Conservation (phyloP, 2,329 filamentous ascomycete species). For the Zarea fungicola region DNA sequence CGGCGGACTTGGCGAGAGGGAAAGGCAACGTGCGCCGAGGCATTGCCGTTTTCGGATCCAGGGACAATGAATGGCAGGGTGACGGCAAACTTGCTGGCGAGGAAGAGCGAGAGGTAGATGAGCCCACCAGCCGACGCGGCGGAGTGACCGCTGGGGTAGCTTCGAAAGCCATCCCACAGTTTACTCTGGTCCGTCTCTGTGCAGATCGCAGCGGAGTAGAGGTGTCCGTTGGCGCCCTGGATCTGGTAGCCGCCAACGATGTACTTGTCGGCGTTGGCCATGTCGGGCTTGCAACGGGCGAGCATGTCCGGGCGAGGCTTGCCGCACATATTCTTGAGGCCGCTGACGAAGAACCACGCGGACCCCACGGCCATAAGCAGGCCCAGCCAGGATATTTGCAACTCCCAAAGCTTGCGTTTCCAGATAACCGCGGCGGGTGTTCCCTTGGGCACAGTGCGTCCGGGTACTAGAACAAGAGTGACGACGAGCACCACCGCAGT, state of each 20-base stretch:
- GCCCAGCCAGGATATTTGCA: slow-evolving; percentile 80
- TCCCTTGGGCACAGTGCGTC: slow-evolving; percentile 57
- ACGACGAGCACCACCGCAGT: slow-evolving; percentile 63
- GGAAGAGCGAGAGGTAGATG: slow-evolving; percentile 79
- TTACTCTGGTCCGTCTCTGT: slow-evolving; percentile 52
- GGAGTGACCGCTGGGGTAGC: slow-evolving; percentile 54
- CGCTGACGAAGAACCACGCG: slow-evolving; percentile 76
- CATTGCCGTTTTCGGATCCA: slow-evolving; percentile 39
- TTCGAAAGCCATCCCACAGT: slow-evolving; percentile 78
- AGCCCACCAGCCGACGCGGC: slow-evolving; percentile 74
- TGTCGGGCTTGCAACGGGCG: slow-evolving; percentile 70
- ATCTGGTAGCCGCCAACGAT: slow-evolving; percentile 56
- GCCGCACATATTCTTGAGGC: slow-evolving; percentile 73
- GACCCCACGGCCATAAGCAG: slow-evolving; percentile 66
- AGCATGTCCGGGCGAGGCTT: slow-evolving; percentile 78
- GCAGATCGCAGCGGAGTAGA: slow-evolving; percentile 78
- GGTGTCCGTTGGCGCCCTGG: slow-evolving; percentile 51
- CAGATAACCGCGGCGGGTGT: slow-evolving; percentile 63
- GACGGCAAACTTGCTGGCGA: slow-evolving; percentile 76
- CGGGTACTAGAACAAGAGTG: slow-evolving; percentile 66
- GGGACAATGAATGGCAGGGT: slow-evolving; percentile 63
- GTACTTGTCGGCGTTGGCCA: slow-evolving; percentile 54
- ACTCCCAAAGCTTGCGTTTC: slow-evolving; percentile 84
- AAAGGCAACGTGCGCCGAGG: slow-evolving; percentile 57
- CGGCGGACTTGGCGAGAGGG: slow-evolving; percentile 58